Conservation (phyloP, 805 yeast species). For the Spathaspora arborariae region DNA sequence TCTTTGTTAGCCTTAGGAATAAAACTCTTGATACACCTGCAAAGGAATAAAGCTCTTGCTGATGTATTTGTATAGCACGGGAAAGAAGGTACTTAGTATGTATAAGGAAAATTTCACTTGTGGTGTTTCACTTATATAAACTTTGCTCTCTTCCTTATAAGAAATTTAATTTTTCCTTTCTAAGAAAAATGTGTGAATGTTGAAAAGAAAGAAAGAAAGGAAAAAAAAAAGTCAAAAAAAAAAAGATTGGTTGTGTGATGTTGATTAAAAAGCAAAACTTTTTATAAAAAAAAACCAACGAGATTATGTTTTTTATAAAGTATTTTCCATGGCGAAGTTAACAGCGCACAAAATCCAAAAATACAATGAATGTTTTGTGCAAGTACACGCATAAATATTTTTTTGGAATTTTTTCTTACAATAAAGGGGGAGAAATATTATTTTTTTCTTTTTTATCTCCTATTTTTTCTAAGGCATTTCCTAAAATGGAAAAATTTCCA, state of each 20-base stretch:
- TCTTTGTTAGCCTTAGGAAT: background rate
- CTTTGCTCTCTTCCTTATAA: background rate
- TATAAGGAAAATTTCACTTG: background rate
- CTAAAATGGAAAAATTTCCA: background rate
- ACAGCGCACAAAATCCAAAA: background rate
- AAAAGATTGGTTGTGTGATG: background rate
- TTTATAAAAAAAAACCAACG: background rate
- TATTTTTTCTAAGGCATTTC: background rate
- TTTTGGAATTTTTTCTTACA: background rate
- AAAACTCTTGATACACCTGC: background rate
- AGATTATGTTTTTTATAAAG: background rate
- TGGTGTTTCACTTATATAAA: background rate
- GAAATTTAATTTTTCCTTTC: background rate
- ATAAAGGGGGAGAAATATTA: background rate
- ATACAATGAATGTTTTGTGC: background rate
- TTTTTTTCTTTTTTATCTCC: background rate
- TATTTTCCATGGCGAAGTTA: background rate
- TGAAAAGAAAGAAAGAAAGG: background rate
- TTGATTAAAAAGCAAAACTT: background rate
- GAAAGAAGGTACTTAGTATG: background rate
- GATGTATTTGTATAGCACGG: background rate
- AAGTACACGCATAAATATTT: background rate
- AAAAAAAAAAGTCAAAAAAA: background rate
- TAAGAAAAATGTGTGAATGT: background rate
- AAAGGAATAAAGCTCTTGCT: background rate